phyloP scores from a whole-genome alignment of 1,284 basidiomycete genomes.

The Ceratobasidium sp. region DNA sequence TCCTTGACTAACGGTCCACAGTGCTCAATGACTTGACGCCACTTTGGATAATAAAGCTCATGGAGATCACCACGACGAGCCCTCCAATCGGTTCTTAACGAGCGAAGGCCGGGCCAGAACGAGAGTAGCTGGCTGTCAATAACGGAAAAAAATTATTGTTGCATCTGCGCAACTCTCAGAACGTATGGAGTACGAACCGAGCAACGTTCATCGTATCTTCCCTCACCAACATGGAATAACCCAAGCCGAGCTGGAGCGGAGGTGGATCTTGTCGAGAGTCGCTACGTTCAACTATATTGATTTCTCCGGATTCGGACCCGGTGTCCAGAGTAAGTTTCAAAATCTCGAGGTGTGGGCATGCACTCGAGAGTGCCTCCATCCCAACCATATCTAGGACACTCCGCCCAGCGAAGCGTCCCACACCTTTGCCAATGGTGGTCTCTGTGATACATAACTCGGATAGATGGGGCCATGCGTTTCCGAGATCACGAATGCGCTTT shows the following conservation, averaged over 20 bases:
- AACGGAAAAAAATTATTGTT: background rate
- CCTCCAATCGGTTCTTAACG: conserved; percentile 21
- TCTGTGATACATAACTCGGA: conserved; percentile 18
- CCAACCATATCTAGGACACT: conserved; percentile 15
- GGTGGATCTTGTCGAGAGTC: background rate
- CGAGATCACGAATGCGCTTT: background rate
- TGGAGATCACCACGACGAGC: conserved; percentile 6
- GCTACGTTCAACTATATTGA: background rate
- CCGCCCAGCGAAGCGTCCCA: conserved; percentile 10
- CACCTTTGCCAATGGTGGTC: conserved; percentile 6
- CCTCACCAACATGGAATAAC: conserved; percentile 14
- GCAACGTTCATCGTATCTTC: conserved; percentile 6
- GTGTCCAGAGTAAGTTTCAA: conserved; percentile 17
- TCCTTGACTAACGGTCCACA: conserved; percentile 19
- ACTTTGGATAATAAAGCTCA: background rate
- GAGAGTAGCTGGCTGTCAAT: conserved; percentile 9
- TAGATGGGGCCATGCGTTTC: conserved; percentile 17
- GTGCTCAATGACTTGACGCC: conserved; percentile 8
- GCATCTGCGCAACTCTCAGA: no score
- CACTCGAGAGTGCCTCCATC: background rate
- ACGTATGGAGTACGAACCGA: background rate
- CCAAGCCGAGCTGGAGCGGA: conserved; percentile 24
- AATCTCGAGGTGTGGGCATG: background rate
- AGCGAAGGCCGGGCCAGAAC: conserved; percentile 22
- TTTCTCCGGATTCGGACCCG: background rate